Percentiles rank a stretch among this genome's conserved stretches.
Evolutionary conservation across 768 basidiomycete genomes (phyloP).

Genomic region (Gautieria morchelliformis): DNA sequence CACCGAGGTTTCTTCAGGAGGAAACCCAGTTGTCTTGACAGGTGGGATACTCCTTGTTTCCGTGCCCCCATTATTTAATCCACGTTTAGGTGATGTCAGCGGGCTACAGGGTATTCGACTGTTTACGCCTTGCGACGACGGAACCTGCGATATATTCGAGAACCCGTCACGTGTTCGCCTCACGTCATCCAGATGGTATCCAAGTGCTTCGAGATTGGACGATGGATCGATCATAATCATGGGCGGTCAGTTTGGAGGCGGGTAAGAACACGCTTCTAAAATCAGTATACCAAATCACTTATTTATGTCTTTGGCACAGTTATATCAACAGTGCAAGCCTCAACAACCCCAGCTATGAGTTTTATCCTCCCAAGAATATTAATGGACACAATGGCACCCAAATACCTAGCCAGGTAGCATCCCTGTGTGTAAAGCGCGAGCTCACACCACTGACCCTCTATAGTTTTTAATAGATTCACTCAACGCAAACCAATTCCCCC

Average conservation of each 20-base stretch:
- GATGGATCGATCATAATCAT: constrained; percentile 33
- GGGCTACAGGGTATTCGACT: constrained; percentile 29
- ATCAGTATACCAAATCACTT: too few species aligned
- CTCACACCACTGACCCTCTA: too few species aligned
- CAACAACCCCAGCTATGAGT: constrained; percentile 76
- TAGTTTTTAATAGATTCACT: constrained; percentile 14
- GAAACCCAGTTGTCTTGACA: constrained; percentile 3
- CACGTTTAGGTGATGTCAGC: neutral
- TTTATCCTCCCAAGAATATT: constrained; percentile 48
- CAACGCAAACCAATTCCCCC: constrained; percentile 16
- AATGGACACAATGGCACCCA: constrained; percentile 47
- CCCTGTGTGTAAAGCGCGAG: neutral
- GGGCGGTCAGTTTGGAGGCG: constrained; percentile 4
- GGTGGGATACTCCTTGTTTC: neutral
- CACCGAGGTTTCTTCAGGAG: neutral
- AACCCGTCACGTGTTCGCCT: constrained; percentile 24
- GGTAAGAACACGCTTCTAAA: neutral
- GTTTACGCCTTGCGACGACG: constrained; percentile 58
- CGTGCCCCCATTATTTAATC: neutral
- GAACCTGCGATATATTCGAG: constrained; percentile 49
- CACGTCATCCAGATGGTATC: constrained; percentile 66
- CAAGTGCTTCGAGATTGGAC: constrained; percentile 36
- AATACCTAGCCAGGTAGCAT: constrained; percentile 25
- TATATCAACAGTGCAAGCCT: constrained; percentile 63
- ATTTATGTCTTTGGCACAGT: constrained; percentile 23